phyloP scores from a whole-genome alignment of 139 green algal genomes.

The Axilococcus clingmanii region DNA sequence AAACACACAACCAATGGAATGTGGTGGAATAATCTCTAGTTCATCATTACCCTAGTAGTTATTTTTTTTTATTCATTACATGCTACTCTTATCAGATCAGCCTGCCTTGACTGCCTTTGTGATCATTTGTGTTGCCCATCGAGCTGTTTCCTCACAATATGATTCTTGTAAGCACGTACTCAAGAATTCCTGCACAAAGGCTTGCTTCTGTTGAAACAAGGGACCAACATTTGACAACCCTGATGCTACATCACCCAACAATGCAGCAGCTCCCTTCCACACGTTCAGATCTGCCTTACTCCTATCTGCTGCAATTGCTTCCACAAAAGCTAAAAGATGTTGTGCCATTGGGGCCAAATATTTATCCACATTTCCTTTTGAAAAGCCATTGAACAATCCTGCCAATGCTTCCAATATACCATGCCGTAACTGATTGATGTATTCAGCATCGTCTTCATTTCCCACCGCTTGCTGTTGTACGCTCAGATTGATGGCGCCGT shows the following conservation, averaged over 20 bases:
- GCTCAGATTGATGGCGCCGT: conserved; percentile 53
- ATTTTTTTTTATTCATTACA: background rate
- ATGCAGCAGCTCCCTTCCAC: conserved; percentile 37
- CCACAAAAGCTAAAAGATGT: conserved; percentile 51
- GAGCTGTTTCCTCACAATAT: conserved; percentile 8
- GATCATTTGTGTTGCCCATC: conserved; percentile 24
- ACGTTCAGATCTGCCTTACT: conserved; percentile 43
- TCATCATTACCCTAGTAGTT: background rate
- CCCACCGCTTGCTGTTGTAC: conserved; percentile 19
- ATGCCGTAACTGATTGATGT: conserved; percentile 82
- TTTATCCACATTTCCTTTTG: conserved; percentile 21
- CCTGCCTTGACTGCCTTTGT: conserved; percentile 6
- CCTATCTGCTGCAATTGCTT: conserved; percentile 47
- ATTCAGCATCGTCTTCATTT: conserved; percentile 81
- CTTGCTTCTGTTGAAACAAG: conserved; percentile 31
- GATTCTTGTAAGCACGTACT: conserved; percentile 12
- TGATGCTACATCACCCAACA: conserved; percentile 63
- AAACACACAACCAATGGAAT: background rate
- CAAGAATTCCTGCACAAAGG: conserved; percentile 31
- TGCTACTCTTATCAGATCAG: background rate
- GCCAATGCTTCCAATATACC: conserved; percentile 91
- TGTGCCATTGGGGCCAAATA: conserved; percentile 16
- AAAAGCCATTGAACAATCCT: conserved; percentile 64
- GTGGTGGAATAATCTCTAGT: background rate
- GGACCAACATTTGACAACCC: conserved; percentile 22